Conservation (phyloP, 208 protist genomes). For the Crithidia sp. region DNA sequence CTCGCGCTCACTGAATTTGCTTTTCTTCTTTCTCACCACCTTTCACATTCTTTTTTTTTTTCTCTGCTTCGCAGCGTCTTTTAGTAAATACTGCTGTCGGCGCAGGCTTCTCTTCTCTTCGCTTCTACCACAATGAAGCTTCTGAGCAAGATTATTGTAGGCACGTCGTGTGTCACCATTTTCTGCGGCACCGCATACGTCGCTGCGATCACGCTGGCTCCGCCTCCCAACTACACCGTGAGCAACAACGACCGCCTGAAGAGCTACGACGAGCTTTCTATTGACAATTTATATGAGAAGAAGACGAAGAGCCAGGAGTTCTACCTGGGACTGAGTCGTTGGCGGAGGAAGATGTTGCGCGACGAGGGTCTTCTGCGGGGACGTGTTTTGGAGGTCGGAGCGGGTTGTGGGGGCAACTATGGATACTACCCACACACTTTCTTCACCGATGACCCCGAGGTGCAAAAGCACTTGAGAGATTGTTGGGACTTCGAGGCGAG, state of each 20-base stretch:
- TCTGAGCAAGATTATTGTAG: slow-evolving; percentile 52
- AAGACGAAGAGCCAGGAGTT: slow-evolving; percentile 86
- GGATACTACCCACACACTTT: slow-evolving; percentile 59
- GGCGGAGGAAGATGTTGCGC: slow-evolving; percentile 68
- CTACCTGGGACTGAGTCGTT: slow-evolving; percentile 79
- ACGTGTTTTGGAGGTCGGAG: slow-evolving; percentile 84
- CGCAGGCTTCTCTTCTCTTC: slow-evolving; percentile 8
- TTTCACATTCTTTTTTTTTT: slow-evolving; percentile 10
- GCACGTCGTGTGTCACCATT: slow-evolving; percentile 63
- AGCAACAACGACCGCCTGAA: slow-evolving; percentile 73
- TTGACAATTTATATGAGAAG: slow-evolving; percentile 77
- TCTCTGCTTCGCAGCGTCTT: background rate
- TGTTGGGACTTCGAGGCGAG: background rate
- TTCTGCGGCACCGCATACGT: slow-evolving; percentile 76
- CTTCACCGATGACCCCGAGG: slow-evolving; percentile 46
- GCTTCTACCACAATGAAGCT: slow-evolving; percentile 30
- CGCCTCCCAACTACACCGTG: slow-evolving; percentile 74
- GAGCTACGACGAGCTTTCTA: slow-evolving; percentile 71
- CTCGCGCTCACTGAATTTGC: no score
- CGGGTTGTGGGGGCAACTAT: slow-evolving; percentile 79
- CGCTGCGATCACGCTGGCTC: slow-evolving; percentile 64
- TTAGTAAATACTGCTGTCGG: no score
- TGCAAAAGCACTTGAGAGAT: slow-evolving; percentile 36
- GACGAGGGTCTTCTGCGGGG: slow-evolving; percentile 70
- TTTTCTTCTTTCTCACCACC: slow-evolving; percentile 5